A percentile compares a stretch with the other conserved stretches of the same genome.
phyloP scores from a whole-genome alignment of 2,329 filamentous ascomycete species.

The Myrmaecium sp. region DNA sequence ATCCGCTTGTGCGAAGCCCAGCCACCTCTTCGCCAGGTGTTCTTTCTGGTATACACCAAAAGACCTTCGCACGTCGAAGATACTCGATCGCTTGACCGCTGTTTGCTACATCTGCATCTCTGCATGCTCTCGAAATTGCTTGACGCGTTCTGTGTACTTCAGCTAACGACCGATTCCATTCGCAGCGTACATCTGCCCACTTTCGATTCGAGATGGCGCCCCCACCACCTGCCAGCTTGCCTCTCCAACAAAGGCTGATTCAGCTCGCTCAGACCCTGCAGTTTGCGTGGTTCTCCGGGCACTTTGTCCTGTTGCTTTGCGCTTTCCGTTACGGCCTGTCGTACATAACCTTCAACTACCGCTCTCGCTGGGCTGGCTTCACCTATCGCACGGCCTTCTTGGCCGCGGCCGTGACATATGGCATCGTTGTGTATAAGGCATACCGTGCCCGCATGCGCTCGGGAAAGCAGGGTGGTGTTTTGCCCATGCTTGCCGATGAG shows the following conservation, averaged over 20 bases:
- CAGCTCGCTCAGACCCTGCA: constrained; percentile 77
- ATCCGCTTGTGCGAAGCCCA: constrained; percentile 13
- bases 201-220: constrained; percentile 42
- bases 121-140: constrained; percentile 1
- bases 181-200: not conserved
- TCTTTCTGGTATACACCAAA: constrained; percentile 1
- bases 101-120: not conserved
- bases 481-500: constrained; percentile 67
- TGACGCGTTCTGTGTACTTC: constrained; percentile 1
- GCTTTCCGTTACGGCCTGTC: constrained; percentile 72
- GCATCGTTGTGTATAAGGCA: constrained; percentile 97
- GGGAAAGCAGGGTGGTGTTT: constrained; percentile 44
- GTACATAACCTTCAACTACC: constrained; percentile 78
- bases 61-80: not conserved
- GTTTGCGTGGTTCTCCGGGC: constrained; percentile 58
- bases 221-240: constrained; percentile 51
- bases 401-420: constrained; percentile 80
- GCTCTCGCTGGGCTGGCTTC: constrained; percentile 57
- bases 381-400: constrained; percentile 84
- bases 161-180: constrained; percentile 1
- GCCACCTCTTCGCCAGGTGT: constrained; percentile 15
- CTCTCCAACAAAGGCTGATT: constrained; percentile 58
- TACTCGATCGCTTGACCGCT: not conserved
- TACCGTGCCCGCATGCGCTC: constrained; percentile 71
- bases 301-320: constrained; percentile 69